A percentile compares a stretch with the other conserved stretches of the same genome.
phyloP scores from a whole-genome alignment of 75 land plant genomes.

The Gnetum montanum region DNA sequence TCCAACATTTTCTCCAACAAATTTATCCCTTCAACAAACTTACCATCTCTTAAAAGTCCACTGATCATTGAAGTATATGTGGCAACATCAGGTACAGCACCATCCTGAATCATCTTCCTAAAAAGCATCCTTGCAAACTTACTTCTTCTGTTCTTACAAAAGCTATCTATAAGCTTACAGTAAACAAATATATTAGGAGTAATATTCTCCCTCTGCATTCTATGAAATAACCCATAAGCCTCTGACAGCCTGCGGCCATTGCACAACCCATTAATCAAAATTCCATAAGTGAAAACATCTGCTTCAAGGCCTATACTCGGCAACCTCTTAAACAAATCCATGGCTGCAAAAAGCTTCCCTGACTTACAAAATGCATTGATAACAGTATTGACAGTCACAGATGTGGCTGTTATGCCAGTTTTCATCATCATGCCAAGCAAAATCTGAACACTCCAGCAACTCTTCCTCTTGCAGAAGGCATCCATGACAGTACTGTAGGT shows the following conservation, averaged over 20 bases:
- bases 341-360: slow-evolving; percentile 7
- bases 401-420: slow-evolving; percentile 8
- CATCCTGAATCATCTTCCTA: neutral
- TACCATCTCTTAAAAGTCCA: slow-evolving; percentile 3
- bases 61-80: slow-evolving; percentile 3
- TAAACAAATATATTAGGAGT: slow-evolving; percentile 7
- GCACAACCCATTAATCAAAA: slow-evolving; percentile 11
- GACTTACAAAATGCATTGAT: slow-evolving; percentile 13
- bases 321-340: neutral
- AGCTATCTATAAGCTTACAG: slow-evolving; percentile 4
- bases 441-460: slow-evolving; percentile 1
- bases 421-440: slow-evolving; percentile 7
- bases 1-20: slow-evolving; percentile 5
- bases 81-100: slow-evolving; percentile 4
- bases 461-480: slow-evolving; percentile 4
- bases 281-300: slow-evolving; percentile 15
- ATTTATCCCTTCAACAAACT: neutral
- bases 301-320: neutral
- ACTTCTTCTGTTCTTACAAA: slow-evolving; percentile 5
- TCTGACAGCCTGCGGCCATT: neutral
- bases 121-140: neutral
- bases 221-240: neutral
- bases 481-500: slow-evolving; percentile 17
- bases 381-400: slow-evolving; percentile 11
- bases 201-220: slow-evolving; percentile 7